Base-by-base conservation (phyloP, 2,329 filamentous ascomycete species). In the Blastomyces parvus region DNA sequence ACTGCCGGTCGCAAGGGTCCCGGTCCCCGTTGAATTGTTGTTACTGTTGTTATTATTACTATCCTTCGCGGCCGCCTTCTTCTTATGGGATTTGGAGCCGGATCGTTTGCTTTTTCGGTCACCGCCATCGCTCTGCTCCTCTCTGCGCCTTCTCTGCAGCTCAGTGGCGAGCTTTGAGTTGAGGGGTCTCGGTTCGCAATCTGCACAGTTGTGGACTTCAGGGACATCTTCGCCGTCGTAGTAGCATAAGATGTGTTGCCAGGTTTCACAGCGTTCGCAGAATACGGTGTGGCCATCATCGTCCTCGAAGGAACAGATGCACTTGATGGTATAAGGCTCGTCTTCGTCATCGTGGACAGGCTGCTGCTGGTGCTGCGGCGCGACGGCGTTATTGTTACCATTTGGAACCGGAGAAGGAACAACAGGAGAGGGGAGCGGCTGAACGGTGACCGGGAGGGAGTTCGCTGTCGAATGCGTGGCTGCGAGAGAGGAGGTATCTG, bases 161-260 rank as follows among this genome's bases (percentile, higher is more conserved):
- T 91, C 88, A 66, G 85, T 85, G 65, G 94, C 93, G 70, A 86
- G 84, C 72, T 87, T 85, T 60, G 81, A 80, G 73, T 97, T 89
- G 70, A 97, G 77, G 58, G 80, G 78, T 66, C 91, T 84, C 22
- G 92, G 91, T 65, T 88, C 86, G 80, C 94, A 99, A 70, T 96
- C 91, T 70, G 86, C 86, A 79, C 94, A 99, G 63, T 88, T 90
- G 79, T 99, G 93, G 63, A 89, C 82, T 83, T 80, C 88, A 77
- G 75, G 92, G 78, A 78, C 89, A 83, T 81, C 89, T 82, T 75
- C 86, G 83, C 73, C 84, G 70, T 90, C 89, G 74, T 97, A 97
- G 78, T 96, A 97, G 78, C 94, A 99, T 74, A 91, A 88, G 71
- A 96, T 96, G 77, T 99, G 94, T 78, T 99, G 94, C 94, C 94